Evolutionary conservation across 73 alveolate species (phyloP).

Genomic region (Paramecium caudatum): DNA sequence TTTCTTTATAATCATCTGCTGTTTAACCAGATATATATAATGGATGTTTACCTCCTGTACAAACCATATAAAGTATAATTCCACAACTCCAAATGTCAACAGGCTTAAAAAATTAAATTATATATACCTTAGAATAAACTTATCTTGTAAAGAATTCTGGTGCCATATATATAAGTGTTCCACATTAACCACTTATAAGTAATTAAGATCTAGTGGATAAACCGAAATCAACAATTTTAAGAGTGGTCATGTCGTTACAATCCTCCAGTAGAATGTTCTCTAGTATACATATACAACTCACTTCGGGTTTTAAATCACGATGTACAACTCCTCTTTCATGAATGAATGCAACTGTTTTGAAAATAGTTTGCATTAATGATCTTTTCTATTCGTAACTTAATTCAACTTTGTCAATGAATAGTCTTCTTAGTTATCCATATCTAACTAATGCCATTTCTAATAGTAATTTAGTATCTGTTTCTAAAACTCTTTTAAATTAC

Average conservation of each 20-base stretch:
- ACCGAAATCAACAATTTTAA: slow-evolving; percentile 75
- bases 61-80: slow-evolving; percentile 89
- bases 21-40: slow-evolving; percentile 80
- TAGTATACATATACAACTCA: slow-evolving; percentile 41
- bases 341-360: slow-evolving; percentile 44
- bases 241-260: slow-evolving; percentile 64
- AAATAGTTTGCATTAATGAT: slow-evolving; percentile 11
- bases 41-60: slow-evolving; percentile 91
- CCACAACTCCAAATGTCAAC: slow-evolving; percentile 95
- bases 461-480: slow-evolving; percentile 68
- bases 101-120: slow-evolving; percentile 10
- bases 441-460: slow-evolving; percentile 66
- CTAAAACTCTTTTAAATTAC: slow-evolving; percentile 60
- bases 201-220: slow-evolving; percentile 29
- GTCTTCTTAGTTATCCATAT: slow-evolving; percentile 28
- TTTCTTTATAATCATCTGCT: slow-evolving; percentile 24
- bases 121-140: slow-evolving; percentile 66
- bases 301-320: slow-evolving; percentile 61
- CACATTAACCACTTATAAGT: slow-evolving; percentile 70
- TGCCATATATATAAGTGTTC: slow-evolving; percentile 76
- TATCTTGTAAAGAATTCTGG: slow-evolving; percentile 74
- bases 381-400: slow-evolving; percentile 33
- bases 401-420: slow-evolving; percentile 7
- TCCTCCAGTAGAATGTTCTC: slow-evolving; percentile 74
- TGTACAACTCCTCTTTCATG: slow-evolving; percentile 55